Base-by-base conservation (phyloP, 108 stramenopile genomes). In the Epithemia pelagica region DNA sequence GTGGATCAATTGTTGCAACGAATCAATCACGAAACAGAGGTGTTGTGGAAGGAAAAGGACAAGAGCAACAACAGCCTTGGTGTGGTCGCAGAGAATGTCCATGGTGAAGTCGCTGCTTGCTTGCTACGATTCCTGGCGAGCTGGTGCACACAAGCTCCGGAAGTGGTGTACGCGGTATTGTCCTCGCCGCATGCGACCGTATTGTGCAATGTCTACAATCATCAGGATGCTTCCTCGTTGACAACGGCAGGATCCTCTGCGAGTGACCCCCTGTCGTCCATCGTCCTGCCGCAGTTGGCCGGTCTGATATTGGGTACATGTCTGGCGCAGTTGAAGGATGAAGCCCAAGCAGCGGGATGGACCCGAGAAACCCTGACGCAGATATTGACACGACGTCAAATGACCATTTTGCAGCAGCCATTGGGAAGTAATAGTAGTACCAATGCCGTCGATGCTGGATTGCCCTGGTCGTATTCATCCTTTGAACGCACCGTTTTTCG, bases 281-380 rank as follows among this genome's bases (percentile, higher is more conserved):
- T 80, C 55, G 62, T 70, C 0, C n/a, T n/a, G n/a, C 28, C 71
- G 28, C 15, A 55, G 27, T 28, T 63, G 33, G 73, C 76, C 52
- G 76, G 83, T 27, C 61, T 91, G 23, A 58, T 91, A 52, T 73
- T 91, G 27, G 90, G 90, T 10, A 69, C 88, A 28, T 69, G 79
- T 25, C 78, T 91, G 78, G 83, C 86, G 61, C 71, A 78, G 32
- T 77, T 87, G 68, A 23, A 32, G 19, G 64, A 67, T 8, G 68
- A 67, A 30, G 58, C 59, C 33, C 64, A 67, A 58, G 74, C 65
- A 54, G 82, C 78, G 22, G 82, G 82, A 31, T 83, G 82, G 82
- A 74, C 82, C 15, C 65, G 62, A 26, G 57, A 61, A 27, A 56
- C 72, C 3, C 73, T 83, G 5, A 28, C 77, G 59, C 64, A 77